phyloP scores from a whole-genome alignment of 139 green algal species.

The Asterochloris sp. region DNA sequence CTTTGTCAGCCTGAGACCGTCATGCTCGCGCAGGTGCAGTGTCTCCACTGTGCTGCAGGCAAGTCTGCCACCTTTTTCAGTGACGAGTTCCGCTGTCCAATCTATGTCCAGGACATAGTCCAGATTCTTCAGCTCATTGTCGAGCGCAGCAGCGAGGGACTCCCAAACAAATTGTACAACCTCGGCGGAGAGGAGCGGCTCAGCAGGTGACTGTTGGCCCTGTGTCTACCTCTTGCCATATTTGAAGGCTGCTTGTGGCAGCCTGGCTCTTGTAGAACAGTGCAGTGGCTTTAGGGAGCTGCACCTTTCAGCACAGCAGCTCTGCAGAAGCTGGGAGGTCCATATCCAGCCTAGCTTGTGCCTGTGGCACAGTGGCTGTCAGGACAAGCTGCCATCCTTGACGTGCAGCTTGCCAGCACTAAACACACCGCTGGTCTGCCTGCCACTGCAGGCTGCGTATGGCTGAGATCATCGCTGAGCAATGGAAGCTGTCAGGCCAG shows the following conservation, averaged over 20 bases:
- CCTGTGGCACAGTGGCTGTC: background rate
- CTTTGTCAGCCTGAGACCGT: no score
- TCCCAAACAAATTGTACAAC: conserved; percentile 39
- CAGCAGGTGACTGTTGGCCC: conserved; percentile 54
- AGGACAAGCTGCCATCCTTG: background rate
- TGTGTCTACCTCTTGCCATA: conserved; percentile 17
- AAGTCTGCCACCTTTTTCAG: conserved; percentile 50
- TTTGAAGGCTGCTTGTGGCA: background rate
- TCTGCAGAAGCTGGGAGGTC: background rate
- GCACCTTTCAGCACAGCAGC: background rate
- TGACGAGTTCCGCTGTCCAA: conserved; percentile 50
- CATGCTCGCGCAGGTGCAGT: no score
- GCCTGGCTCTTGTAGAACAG: background rate
- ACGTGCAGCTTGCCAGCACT: background rate
- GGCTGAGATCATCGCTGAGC: background rate
- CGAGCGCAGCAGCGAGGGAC: background rate
- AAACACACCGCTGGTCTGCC: background rate
- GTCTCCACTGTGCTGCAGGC: background rate
- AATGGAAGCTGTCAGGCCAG: conserved; percentile 1
- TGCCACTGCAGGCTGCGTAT: background rate
- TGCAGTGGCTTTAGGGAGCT: background rate
- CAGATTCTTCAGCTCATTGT: conserved; percentile 29
- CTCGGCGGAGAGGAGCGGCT: conserved; percentile 60
- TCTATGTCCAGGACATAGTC: conserved; percentile 62
- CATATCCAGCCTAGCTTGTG: background rate